Evolutionary conservation across 371 early-diverging fungal species (phyloP).

Genomic region (Circinella umbellata): DNA sequence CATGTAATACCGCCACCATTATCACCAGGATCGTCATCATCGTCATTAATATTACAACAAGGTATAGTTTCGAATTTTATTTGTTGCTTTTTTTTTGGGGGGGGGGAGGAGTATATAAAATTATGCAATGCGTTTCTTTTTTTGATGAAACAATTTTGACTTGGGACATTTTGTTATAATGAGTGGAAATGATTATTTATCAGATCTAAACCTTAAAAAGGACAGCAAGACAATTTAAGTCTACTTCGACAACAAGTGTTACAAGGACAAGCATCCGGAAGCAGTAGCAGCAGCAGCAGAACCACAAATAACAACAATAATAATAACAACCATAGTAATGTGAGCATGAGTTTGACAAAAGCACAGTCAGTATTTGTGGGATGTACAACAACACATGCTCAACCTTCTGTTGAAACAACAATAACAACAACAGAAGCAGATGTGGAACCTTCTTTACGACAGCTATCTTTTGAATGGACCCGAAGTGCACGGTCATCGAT

Average conservation of each 20-base stretch:
- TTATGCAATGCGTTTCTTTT: too few relatives aligned
- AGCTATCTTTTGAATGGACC: constrained; percentile 9
- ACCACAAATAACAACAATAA: not conserved
- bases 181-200: not conserved
- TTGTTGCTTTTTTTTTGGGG: too few relatives aligned
- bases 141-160: not conserved
- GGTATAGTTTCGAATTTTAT: not conserved
- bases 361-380: constrained; percentile 19
- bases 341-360: constrained; percentile 14
- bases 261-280: not conserved
- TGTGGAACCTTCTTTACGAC: not conserved
- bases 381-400: constrained; percentile 10
- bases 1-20: too few relatives aligned
- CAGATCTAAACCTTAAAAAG: constrained; percentile 2
- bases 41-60: not conserved
- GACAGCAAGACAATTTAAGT: not conserved
- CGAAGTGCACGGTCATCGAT: constrained; percentile 16
- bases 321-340: not conserved
- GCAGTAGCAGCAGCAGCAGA: constrained; percentile 1
- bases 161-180: not conserved
- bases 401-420: not conserved
- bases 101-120: not conserved
- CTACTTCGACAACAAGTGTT: not conserved
- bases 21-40: too few relatives aligned
- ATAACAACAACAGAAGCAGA: not conserved